These are phyloP conservation scores for Pontederia crassipes DNA, from an alignment of 176 grass and related monocot species.

Conservation along the genomic window DNA sequence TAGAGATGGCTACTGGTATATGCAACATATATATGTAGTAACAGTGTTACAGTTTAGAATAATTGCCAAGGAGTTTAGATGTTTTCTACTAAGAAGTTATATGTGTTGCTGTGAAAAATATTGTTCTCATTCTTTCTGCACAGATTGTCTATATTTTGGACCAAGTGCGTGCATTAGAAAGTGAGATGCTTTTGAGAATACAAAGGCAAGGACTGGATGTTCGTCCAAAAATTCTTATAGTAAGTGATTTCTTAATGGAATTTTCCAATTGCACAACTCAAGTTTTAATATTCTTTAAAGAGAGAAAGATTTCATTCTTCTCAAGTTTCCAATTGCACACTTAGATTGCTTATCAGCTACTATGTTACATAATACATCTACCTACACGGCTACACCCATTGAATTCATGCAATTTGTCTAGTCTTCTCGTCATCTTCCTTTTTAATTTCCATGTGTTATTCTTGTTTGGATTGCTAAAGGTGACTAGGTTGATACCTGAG, in stretches of 20 bases:
- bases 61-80: too few species aligned
- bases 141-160: slow-evolving; percentile 97
- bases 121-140: neutral
- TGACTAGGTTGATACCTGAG: slow-evolving; percentile 90
- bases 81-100: too few species aligned
- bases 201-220: slow-evolving; percentile 76
- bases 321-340: neutral
- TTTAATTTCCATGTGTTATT: slow-evolving; percentile 5
- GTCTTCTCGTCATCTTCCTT: neutral
- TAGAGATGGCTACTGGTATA: too few species aligned
- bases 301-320: neutral
- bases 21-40: too few species aligned
- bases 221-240: slow-evolving; percentile 81
- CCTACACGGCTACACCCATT: too few species aligned
- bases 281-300: too few species aligned
- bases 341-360: neutral
- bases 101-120: neutral
- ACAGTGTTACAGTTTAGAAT: too few species aligned
- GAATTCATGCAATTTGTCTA: too few species aligned
- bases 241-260: slow-evolving; percentile 26
- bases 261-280: neutral
- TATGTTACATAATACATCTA: neutral
- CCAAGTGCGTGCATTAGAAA: slow-evolving; percentile 87
- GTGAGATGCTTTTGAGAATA: slow-evolving; percentile 87
- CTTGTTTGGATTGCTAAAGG: slow-evolving; percentile 30